Evolutionary conservation across 345 rosid species (phyloP), one percentile per base, ranked within the genome.

Genomic region (Sonneratia alba): DNA sequence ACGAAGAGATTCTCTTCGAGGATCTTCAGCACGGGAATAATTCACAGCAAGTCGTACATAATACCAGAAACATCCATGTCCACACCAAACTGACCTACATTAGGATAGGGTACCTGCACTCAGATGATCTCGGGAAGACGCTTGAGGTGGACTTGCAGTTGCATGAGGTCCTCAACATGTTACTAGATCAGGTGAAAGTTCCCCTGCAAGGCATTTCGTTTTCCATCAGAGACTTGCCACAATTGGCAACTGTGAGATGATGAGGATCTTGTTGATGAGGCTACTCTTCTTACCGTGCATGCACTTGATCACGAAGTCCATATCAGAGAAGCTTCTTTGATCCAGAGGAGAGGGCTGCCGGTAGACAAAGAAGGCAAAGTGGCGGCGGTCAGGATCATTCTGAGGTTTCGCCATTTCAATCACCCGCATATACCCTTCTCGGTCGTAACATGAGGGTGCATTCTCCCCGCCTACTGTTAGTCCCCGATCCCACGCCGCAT

Each of bases 401-500:
- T 87, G 87, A 32, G 98, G 97, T 76, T 91, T 94, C 40, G 89
- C 96, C 80, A 80, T 86, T 79, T 91, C 94, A 71, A 89, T 82
- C 74, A 94, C 73, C 86, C 90, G 86, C 88, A 82, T 77, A 77
- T 78, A 87, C 36, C 87, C 85, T 75, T 88, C 98, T 83, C 91
- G 82, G 57, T 90, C 90, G 37, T 81, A 88, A 79, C 95, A 89
- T 57, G 95, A 80, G 18, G 83, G 81, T 15, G 79, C 78, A 78
- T 94, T 94, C 80, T 85, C 88, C 62, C 98, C 97, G 1, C 89
- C 90, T 65, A 86, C 78, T 16, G 64, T 19, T 80, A 94, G 76
- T 71, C 89, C 95, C 21, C 79, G 83, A 71, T 91, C 98, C 97
- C 98, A 91, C 43, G 93, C 97, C 40, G 88, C 87, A 79, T 89